These are phyloP conservation scores for Begonia peltatifolia DNA, from an alignment of 306 rosid species.

Conservation along the genomic window DNA sequence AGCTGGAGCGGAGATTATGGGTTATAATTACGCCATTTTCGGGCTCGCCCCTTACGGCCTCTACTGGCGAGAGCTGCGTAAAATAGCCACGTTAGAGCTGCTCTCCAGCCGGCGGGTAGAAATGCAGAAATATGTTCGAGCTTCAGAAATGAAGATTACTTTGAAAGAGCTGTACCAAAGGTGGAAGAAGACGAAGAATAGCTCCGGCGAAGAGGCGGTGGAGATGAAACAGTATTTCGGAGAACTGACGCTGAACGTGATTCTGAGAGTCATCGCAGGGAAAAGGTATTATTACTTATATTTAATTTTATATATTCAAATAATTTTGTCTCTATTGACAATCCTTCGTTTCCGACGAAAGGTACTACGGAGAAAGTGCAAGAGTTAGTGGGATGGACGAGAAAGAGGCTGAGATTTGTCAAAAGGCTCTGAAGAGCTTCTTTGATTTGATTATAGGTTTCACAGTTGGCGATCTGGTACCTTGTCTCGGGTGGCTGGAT, in stretches of 20 bases:
- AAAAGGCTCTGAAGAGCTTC: slow-evolving; percentile 25
- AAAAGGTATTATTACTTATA: slow-evolving; percentile 10
- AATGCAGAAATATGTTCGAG: slow-evolving; percentile 26
- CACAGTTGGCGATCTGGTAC: slow-evolving; percentile 32
- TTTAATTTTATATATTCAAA: too few species aligned
- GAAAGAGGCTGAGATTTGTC: slow-evolving; percentile 10
- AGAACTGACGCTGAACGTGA: slow-evolving; percentile 30
- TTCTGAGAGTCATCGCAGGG: slow-evolving; percentile 44
- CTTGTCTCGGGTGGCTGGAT: slow-evolving; percentile 41
- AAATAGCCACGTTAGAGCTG: slow-evolving; percentile 33
- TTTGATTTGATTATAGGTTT: slow-evolving; percentile 31
- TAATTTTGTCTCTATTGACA: too few species aligned
- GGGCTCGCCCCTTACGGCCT: slow-evolving; percentile 34
- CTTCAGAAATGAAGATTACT: slow-evolving; percentile 21
- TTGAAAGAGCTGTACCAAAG: slow-evolving; percentile 9
- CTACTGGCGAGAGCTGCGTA: slow-evolving; percentile 36
- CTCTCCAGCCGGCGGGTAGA: slow-evolving; percentile 36
- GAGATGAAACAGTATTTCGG: slow-evolving; percentile 28
- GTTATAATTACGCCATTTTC: slow-evolving; percentile 32
- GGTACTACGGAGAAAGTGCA: neutral
- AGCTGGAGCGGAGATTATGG: slow-evolving; percentile 30
- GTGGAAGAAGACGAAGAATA: slow-evolving; percentile 6
- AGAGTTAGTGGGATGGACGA: slow-evolving; percentile 11
- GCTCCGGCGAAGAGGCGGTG: slow-evolving; percentile 1
- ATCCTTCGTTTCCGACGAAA: too few species aligned